A percentile compares a stretch with the other conserved stretches of the same genome.
Evolutionary conservation across 768 basidiomycete genomes (phyloP).

Genomic region (Mycena crocata): DNA sequence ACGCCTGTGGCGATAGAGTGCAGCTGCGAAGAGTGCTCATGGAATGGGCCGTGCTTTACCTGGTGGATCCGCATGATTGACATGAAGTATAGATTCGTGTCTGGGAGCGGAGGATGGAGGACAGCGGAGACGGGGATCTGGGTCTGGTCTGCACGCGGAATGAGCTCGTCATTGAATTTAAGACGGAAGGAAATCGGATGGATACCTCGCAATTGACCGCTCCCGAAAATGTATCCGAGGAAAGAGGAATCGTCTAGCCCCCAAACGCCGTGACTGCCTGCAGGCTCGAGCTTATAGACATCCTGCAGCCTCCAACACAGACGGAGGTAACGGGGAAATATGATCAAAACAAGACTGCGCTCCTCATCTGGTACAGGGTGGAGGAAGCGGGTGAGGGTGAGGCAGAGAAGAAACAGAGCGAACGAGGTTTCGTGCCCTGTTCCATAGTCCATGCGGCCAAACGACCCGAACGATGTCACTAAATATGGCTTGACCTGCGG

Average conservation of each 20-base stretch:
- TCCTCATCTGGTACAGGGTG: slow-evolving; percentile 71
- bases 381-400: slow-evolving; percentile 77
- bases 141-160: slow-evolving; percentile 62
- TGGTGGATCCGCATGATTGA: slow-evolving; percentile 81
- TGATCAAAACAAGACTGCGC: slow-evolving; percentile 63
- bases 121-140: slow-evolving; percentile 74
- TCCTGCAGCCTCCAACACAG: slow-evolving; percentile 91
- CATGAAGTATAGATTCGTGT: slow-evolving; percentile 85
- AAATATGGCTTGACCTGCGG: slow-evolving; percentile 85
- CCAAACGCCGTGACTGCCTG: slow-evolving; percentile 98
- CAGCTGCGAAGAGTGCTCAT: slow-evolving; percentile 92
- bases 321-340: slow-evolving; percentile 82
- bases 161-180: slow-evolving; percentile 23
- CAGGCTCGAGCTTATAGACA: slow-evolving; percentile 91
- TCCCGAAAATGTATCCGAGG: slow-evolving; percentile 91
- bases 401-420: slow-evolving; percentile 77
- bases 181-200: slow-evolving; percentile 12
- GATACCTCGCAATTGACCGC: slow-evolving; percentile 86
- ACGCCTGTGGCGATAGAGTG: slow-evolving; percentile 90
- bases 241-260: slow-evolving; percentile 94
- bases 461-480: slow-evolving; percentile 88
- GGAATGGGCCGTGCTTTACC: slow-evolving; percentile 89
- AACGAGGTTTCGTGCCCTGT: slow-evolving; percentile 96
- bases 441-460: slow-evolving; percentile 94
- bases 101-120: slow-evolving; percentile 66